Conservation (phyloP, 441 rosid species). For the Jatropha multifida region DNA sequence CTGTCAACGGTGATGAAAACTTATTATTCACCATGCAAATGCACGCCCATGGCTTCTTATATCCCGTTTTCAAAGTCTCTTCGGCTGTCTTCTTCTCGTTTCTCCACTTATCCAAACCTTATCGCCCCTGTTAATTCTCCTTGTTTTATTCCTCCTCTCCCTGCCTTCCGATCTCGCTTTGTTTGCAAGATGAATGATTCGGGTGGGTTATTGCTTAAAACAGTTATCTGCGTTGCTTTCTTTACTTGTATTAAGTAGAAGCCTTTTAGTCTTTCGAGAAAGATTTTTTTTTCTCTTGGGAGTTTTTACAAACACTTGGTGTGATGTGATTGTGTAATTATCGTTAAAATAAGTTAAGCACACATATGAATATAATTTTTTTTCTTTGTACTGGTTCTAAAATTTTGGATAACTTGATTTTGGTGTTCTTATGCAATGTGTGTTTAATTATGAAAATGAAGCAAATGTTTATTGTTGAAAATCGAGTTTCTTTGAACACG, state of each 20-base stretch:
- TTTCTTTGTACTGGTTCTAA: not conserved
- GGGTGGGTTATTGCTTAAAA: conserved; percentile 21
- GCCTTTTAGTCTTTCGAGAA: not conserved
- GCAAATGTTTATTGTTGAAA: not conserved
- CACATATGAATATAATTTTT: not conserved
- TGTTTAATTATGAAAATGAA: not conserved
- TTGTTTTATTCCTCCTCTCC: conserved; percentile 8
- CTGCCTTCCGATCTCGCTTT: conserved; percentile 21
- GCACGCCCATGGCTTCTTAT: conserved; percentile 27
- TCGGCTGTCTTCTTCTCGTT: not conserved
- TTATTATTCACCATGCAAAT: not conserved
- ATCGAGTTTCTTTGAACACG: not conserved
- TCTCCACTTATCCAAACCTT: conserved; percentile 19
- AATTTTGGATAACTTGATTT: not conserved
- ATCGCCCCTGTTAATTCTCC: not conserved
- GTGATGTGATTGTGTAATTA: not conserved
- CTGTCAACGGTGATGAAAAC: conserved; percentile 19
- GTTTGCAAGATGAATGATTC: conserved; percentile 29
- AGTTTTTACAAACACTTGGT: conserved; percentile 31
- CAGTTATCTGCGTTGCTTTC: not conserved
- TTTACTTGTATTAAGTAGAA: not conserved
- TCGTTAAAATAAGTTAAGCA: not conserved
- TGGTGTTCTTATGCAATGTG: not conserved
- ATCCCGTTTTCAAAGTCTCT: conserved; percentile 13
- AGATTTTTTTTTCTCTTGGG: not conserved